phyloP scores from a whole-genome alignment of 1,284 basidiomycete genomes.

The Ustilago crameri region DNA sequence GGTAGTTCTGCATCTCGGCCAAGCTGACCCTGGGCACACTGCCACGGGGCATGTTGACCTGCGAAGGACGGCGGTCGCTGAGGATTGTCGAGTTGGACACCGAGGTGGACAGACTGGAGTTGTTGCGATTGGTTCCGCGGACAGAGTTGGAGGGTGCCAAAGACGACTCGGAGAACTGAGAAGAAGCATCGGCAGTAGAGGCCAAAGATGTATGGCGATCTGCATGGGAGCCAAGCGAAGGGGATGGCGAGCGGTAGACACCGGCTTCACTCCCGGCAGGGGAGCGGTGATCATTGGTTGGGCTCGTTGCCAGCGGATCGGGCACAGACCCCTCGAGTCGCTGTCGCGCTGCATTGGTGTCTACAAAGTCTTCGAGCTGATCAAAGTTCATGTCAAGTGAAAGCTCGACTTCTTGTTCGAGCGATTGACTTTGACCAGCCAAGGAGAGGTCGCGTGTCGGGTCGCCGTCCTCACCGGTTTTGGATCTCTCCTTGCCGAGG shows the following conservation, averaged over 20 bases:
- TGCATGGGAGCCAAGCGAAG: constrained; percentile 21
- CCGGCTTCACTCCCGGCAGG: constrained; percentile 32
- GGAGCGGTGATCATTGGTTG: constrained; percentile 28
- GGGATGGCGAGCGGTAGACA: constrained; percentile 29
- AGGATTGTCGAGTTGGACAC: constrained; percentile 33
- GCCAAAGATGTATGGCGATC: constrained; percentile 35
- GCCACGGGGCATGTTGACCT: constrained; percentile 37
- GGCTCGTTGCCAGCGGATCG: constrained; percentile 33
- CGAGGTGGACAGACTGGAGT: constrained; percentile 19
- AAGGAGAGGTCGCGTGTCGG: constrained; percentile 14
- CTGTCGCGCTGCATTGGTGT: constrained; percentile 68
- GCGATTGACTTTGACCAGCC: constrained; percentile 32
- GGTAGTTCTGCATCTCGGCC: constrained; percentile 48
- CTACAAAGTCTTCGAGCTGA: constrained; percentile 84
- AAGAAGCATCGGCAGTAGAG: constrained; percentile 24
- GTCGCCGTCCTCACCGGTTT: constrained; percentile 28
- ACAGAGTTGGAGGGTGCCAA: constrained; percentile 14
- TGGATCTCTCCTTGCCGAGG: constrained; percentile 27
- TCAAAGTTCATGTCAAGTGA: constrained; percentile 81
- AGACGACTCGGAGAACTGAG: constrained; percentile 31
- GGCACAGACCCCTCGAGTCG: constrained; percentile 37
- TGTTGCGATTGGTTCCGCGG: constrained; percentile 22
- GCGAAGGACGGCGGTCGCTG: constrained; percentile 46
- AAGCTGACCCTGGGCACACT: constrained; percentile 42
- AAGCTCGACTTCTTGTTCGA: constrained; percentile 48